A percentile compares a stretch with the other conserved stretches of the same genome.
phyloP scores from a whole-genome alignment of 441 rosid genomes.

The Pelargonium cotyledonis region DNA sequence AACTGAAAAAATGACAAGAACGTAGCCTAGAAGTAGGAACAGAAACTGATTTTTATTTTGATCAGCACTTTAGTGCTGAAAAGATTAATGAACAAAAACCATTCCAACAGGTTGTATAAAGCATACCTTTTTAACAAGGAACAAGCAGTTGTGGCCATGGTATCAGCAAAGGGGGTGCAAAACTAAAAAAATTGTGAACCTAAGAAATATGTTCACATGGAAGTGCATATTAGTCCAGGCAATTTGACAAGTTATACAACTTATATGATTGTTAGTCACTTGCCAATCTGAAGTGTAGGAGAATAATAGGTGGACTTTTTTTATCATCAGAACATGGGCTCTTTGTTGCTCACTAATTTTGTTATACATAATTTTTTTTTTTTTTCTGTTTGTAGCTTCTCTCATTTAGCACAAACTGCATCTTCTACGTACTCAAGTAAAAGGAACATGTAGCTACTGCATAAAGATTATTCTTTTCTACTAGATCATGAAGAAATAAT shows the following conservation, averaged over 20 bases:
- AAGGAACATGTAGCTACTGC: not conserved
- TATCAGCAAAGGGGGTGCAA: not conserved
- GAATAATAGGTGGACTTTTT: not conserved
- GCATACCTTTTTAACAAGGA: not conserved
- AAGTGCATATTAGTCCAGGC: not conserved
- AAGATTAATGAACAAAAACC: not conserved
- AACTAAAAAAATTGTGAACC: not conserved
- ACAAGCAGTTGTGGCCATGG: not conserved
- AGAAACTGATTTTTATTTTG: not conserved
- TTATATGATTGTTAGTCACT: not conserved
- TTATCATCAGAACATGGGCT: not conserved
- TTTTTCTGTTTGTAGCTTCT: not conserved
- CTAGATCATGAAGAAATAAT: constrained; percentile 5
- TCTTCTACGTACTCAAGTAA: constrained; percentile 2
- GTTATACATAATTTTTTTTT: not conserved
- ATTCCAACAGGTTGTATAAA: not conserved
- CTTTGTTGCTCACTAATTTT: not conserved
- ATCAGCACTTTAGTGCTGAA: not conserved
- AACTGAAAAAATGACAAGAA: not conserved
- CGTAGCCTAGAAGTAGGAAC: not conserved
- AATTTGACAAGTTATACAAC: not conserved
- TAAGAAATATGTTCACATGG: not conserved
- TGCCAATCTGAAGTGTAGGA: not conserved
- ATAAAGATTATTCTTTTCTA: not conserved
- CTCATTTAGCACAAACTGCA: constrained; percentile 1